A percentile compares a stretch with the other conserved stretches of the same genome.
Conservation (phyloP, 352 stramenopile species). For the Nothophytophthora sp. region DNA sequence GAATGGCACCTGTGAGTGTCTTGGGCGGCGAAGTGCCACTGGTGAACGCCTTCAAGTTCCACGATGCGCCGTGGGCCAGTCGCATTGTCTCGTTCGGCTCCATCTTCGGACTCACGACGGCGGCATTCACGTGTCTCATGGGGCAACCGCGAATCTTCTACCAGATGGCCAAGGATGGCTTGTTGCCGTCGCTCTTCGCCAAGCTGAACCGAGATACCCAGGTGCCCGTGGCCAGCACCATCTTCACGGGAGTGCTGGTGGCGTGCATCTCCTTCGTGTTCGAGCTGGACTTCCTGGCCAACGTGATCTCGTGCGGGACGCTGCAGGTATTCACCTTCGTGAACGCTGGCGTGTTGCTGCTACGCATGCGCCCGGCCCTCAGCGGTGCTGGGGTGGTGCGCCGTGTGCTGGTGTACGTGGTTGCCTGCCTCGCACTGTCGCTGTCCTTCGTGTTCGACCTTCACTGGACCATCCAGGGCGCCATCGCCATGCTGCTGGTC, state of each 20-base stretch:
- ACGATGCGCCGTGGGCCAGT: constrained; percentile 68
- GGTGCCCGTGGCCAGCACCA: constrained; percentile 80
- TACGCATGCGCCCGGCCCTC: constrained; percentile 61
- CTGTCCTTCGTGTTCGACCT: constrained; percentile 70
- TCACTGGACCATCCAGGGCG: constrained; percentile 47
- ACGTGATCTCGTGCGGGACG: constrained; percentile 92
- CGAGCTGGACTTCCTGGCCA: constrained; percentile 90
- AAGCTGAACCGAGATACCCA: constrained; percentile 63
- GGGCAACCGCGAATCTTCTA: constrained; percentile 93
- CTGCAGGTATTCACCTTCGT: constrained; percentile 94
- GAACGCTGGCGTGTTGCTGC: constrained; percentile 88
- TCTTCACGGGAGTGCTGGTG: constrained; percentile 87
- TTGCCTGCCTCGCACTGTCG: constrained; percentile 59
- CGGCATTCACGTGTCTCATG: constrained; percentile 92
- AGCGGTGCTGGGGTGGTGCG: constrained; percentile 41
- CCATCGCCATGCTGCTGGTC: constrained; percentile 33
- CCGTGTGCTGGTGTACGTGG: constrained; percentile 63
- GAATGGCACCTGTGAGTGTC: constrained; percentile 76
- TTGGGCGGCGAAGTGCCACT: constrained; percentile 79
- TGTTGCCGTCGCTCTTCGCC: constrained; percentile 67
- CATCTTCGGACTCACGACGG: constrained; percentile 92
- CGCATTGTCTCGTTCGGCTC: constrained; percentile 90
- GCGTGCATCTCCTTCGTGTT: constrained; percentile 86
- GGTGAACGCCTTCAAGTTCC: constrained; percentile 83
- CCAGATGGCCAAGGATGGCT: constrained; percentile 88